phyloP scores from a whole-genome alignment of 495 filamentous ascomycete genomes.

The Trichoderma asperelloides region DNA sequence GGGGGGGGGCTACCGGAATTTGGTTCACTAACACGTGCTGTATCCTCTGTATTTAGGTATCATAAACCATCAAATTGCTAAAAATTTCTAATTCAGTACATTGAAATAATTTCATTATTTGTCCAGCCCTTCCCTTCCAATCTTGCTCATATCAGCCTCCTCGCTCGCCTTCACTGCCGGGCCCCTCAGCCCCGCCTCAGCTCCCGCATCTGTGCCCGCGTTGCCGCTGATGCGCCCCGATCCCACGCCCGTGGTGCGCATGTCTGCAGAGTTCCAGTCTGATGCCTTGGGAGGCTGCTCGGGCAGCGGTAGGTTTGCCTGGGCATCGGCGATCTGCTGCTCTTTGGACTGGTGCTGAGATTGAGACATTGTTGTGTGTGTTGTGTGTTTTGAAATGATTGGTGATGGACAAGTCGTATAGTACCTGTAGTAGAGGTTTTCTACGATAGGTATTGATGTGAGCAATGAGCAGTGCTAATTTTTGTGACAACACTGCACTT shows the following conservation, averaged over 20 bases:
- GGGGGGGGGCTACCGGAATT: no score
- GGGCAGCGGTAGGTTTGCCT: slow-evolving; percentile 68
- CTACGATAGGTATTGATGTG: not conserved
- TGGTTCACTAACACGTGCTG: no score
- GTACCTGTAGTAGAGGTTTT: not conserved
- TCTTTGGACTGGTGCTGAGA: slow-evolving; percentile 39
- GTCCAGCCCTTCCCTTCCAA: not conserved
- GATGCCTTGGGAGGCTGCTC: slow-evolving; percentile 63
- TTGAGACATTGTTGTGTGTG: slow-evolving; percentile 14
- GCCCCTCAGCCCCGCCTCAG: slow-evolving; percentile 47
- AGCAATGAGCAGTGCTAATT: not conserved
- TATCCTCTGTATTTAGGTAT: no score
- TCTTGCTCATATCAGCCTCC: slow-evolving; percentile 16
- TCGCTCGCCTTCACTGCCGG: slow-evolving; percentile 50
- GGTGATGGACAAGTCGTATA: not conserved
- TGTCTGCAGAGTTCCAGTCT: slow-evolving; percentile 66
- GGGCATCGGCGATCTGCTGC: slow-evolving; percentile 53
- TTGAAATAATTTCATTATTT: not conserved
- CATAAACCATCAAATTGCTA: no score
- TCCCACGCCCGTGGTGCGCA: slow-evolving; percentile 57
- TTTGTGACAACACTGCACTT: no score
- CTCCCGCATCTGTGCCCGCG: slow-evolving; percentile 41
- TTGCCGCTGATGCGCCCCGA: slow-evolving; percentile 47
- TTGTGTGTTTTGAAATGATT: not conserved
- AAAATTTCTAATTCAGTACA: no score